A percentile compares a stretch with the other conserved stretches of the same genome.
phyloP scores from a whole-genome alignment of 441 rosid species.

The Gossypium schwendimanii region DNA sequence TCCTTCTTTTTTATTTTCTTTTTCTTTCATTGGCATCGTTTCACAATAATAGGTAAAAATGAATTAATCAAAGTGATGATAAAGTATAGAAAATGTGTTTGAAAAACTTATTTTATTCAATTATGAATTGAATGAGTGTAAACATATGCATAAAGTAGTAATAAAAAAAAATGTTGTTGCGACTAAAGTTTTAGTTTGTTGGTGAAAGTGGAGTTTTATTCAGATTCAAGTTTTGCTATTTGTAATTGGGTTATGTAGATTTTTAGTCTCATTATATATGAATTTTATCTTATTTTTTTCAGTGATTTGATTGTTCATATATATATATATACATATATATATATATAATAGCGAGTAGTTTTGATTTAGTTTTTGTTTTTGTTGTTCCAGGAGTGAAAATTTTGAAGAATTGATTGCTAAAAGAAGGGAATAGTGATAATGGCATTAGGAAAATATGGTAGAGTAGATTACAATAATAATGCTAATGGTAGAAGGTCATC shows the following conservation, averaged over 20 bases:
- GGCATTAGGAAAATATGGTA: constrained; percentile 66
- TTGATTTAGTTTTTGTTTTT: not conserved
- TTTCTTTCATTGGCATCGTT: not conserved
- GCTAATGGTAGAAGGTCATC: constrained; percentile 39
- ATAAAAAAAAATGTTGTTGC: not conserved
- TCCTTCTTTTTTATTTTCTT: not conserved
- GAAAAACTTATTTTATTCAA: not conserved
- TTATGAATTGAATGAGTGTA: not conserved
- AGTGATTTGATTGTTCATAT: not conserved
- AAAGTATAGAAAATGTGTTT: not conserved
- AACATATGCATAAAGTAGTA: not conserved
- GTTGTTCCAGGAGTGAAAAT: constrained; percentile 18
- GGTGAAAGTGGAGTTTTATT: too few species aligned
- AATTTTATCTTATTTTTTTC: not conserved
- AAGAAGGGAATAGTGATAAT: constrained; percentile 27
- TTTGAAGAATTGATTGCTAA: constrained; percentile 10
- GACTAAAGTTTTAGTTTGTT: too few species aligned
- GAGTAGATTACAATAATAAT: constrained; percentile 42
- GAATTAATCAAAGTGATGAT: too few species aligned
- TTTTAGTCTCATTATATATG: not conserved
- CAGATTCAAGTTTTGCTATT: too few species aligned
- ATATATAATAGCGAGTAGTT: not conserved
- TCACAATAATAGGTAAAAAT: too few species aligned
- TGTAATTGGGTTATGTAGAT: too few species aligned
- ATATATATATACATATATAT: too few species aligned